A percentile compares a stretch with the other conserved stretches of the same genome.
Evolutionary conservation across 208 protist genomes (phyloP).

Genomic region (Wallacemonas collosoma): DNA sequence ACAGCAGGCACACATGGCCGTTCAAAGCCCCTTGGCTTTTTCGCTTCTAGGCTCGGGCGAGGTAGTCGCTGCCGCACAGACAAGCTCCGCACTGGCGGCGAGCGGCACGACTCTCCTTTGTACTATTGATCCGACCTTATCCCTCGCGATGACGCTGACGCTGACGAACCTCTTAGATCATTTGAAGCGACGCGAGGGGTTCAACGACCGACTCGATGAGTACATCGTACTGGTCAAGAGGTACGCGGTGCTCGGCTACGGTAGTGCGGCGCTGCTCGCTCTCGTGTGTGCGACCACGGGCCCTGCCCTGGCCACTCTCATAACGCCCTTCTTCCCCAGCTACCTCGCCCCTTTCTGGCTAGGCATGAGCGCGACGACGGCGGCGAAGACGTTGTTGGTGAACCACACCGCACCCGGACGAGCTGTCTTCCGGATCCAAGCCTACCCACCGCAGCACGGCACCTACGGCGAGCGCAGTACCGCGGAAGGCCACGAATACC

Average conservation of each 20-base stretch:
- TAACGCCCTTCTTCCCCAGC: conserved; percentile 54
- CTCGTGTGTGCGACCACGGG: conserved; percentile 15
- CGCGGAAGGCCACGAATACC: conserved; percentile 73
- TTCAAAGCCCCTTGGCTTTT: conserved; percentile 37
- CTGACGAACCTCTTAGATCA: conserved; percentile 51
- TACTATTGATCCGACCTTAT: conserved; percentile 61
- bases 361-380: conserved; percentile 52
- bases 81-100: conserved; percentile 7
- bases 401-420: conserved; percentile 61
- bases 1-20: conserved; percentile 32
- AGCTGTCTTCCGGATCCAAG: conserved; percentile 40
- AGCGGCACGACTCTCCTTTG: conserved; percentile 19
- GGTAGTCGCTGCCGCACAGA: conserved; percentile 2
- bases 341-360: conserved; percentile 82
- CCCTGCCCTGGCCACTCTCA: conserved; percentile 3
- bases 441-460: conserved; percentile 71
- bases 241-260: conserved; percentile 23
- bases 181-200: conserved; percentile 61
- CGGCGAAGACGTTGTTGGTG: conserved; percentile 52
- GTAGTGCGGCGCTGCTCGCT: conserved; percentile 26
- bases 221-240: conserved; percentile 41
- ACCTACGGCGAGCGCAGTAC: conserved; percentile 63
- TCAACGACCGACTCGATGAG: conserved; percentile 61
- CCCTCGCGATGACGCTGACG: conserved; percentile 57
- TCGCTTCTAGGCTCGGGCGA: conserved; percentile 15